These are phyloP conservation scores for Ochetophila trinervis DNA, from an alignment of 306 rosid species.

Conservation along the genomic window DNA sequence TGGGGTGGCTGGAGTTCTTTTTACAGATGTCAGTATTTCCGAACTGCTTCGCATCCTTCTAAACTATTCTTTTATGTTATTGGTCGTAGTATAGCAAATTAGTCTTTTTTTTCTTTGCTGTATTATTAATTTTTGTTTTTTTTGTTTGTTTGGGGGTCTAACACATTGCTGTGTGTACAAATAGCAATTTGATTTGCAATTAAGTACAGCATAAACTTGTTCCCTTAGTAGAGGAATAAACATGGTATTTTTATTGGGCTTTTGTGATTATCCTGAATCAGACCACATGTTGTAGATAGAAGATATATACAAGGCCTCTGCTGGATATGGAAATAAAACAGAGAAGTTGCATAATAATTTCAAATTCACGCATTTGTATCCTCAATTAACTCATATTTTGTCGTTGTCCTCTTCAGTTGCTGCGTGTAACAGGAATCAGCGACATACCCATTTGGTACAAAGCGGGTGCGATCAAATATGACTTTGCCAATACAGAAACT, in stretches of 20 bases:
- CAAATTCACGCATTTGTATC: background rate
- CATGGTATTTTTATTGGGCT: no score
- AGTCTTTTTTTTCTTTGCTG: background rate
- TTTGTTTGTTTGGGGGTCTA: no score
- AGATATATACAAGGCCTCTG: background rate
- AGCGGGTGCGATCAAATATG: slow-evolving; percentile 77
- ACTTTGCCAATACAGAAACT: slow-evolving; percentile 63
- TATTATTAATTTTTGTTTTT: background rate
- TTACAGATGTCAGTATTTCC: slow-evolving; percentile 66
- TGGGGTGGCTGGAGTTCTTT: slow-evolving; percentile 84
- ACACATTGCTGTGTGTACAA: no score
- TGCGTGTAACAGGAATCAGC: slow-evolving; percentile 67
- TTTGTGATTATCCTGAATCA: no score
- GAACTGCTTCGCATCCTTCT: background rate
- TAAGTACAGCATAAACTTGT: no score
- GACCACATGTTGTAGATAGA: slow-evolving; percentile 18
- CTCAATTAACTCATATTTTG: background rate
- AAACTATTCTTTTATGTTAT: background rate
- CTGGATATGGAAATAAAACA: background rate
- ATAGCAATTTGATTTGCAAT: no score
- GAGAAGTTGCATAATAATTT: background rate
- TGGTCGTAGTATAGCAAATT: background rate
- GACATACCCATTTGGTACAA: slow-evolving; percentile 74
- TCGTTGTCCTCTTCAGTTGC: slow-evolving; percentile 46
- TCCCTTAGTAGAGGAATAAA: no score